Base-by-base conservation (phyloP, 2,329 filamentous ascomycete genomes). In the Lithohypha guttulata region DNA sequence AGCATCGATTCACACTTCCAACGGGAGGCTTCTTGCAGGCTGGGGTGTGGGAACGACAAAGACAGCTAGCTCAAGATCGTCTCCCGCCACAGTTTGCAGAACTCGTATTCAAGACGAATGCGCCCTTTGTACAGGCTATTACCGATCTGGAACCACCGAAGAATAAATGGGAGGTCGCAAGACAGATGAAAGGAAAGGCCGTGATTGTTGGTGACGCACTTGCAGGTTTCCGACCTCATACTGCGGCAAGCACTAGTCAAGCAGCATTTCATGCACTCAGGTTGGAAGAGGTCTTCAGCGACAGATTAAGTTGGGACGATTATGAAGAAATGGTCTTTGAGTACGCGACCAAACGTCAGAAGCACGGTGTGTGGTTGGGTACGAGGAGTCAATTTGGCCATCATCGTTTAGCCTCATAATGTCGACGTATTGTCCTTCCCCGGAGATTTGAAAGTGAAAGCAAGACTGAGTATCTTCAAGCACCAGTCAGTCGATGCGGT, bases 141-240 rank as follows among this genome's bases (percentile, higher is more conserved):
- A 42, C 45, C 9, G 49, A 51, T 23, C 39, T 46, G 20, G 34
- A 45, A 21, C 41, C 44, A 8, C 44, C 44, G n/a, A 25, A 23
- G 17, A 30, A 39, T 19, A 32, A 34, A 20, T 31, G 19, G 11
- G 29, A 34, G n/a, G 27, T 46, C 10, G 38, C 33, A 4, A 33
- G 34, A 32, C 33, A 45, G 11, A 33, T 47, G 23, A 18, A 35
- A 22, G 45, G 42, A 14, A 47, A 45, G 34, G 45, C 35, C 10
- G 29, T 39, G 8, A 45, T 69, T 2, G 52, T 65, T 2, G 64
- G 64, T n/a, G 65, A 69, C 45, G 61, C 64, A 1, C 44, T 68
- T 1, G 62, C 64, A 0, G 59, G 60, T 0, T 66, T 69, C 36
- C 47, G 65, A 3, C 64, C 65, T 3, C 65, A 68, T 45, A 62